Conservation (phyloP, 441 rosid genomes). For the Iberis amara region DNA sequence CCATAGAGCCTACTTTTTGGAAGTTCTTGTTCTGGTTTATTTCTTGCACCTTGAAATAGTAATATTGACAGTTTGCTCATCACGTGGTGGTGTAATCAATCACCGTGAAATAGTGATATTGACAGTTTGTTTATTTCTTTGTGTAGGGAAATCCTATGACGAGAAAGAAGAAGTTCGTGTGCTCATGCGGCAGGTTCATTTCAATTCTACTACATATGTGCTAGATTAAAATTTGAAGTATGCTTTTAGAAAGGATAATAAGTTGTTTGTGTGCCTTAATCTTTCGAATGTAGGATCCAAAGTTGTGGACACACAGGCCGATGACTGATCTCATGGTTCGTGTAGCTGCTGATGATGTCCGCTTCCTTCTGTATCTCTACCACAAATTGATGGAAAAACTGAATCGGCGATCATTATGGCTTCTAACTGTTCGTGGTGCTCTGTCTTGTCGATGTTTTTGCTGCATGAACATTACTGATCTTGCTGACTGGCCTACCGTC, state of each 20-base stretch:
- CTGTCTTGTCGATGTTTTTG: slow-evolving; percentile 83
- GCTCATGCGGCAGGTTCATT: slow-evolving; percentile 76
- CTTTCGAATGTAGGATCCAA: slow-evolving; percentile 61
- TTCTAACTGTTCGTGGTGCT: slow-evolving; percentile 79
- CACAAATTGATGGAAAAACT: slow-evolving; percentile 76
- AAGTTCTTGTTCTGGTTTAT: slow-evolving; percentile 25
- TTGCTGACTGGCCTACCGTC: slow-evolving; percentile 67
- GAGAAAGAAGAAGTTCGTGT: slow-evolving; percentile 96
- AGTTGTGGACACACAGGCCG: slow-evolving; percentile 80
- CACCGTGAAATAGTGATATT: too few relatives aligned
- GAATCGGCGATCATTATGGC: slow-evolving; percentile 64
- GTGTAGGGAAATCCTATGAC: slow-evolving; percentile 67
- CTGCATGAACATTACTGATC: slow-evolving; percentile 55
- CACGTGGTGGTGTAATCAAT: slow-evolving; percentile 16
- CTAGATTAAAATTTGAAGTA: background rate
- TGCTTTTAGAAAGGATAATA: background rate
- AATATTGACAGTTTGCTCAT: slow-evolving; percentile 6
- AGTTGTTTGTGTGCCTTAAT: background rate
- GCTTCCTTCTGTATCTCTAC: slow-evolving; percentile 75
- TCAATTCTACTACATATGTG: background rate
- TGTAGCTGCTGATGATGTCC: slow-evolving; percentile 94
- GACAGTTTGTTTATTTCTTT: slow-evolving; percentile 21
- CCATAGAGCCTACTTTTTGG: slow-evolving; percentile 23
- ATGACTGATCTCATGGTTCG: slow-evolving; percentile 80
- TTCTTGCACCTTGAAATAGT: slow-evolving; percentile 21